These are phyloP conservation scores for Zoysia pacifica DNA, from an alignment of 176 grass and related monocot genomes.

Conservation along the genomic window DNA sequence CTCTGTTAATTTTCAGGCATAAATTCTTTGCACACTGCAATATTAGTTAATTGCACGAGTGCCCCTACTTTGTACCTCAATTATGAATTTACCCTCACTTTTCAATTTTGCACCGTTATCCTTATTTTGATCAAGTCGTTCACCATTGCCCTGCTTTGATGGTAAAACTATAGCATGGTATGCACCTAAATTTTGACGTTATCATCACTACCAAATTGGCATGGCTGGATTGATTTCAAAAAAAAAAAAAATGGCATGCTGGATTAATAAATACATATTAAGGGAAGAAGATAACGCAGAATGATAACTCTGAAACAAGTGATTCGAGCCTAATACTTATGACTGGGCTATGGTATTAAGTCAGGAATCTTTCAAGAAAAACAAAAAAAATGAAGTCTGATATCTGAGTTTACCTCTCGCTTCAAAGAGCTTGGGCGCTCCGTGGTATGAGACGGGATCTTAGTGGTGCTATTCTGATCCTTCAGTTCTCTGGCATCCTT, in stretches of 20 bases:
- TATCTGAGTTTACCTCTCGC: conserved; percentile 62
- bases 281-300: neutral
- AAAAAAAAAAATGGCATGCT: too few species aligned
- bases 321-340: neutral
- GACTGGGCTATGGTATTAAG: neutral
- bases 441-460: conserved; percentile 12
- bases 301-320: neutral
- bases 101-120: too few species aligned
- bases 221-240: too few species aligned
- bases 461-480: conserved; percentile 38
- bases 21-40: too few species aligned
- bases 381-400: neutral
- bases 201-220: too few species aligned
- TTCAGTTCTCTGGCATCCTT: conserved; percentile 56
- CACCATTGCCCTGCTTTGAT: too few species aligned
- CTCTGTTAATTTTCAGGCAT: neutral
- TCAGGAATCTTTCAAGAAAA: neutral
- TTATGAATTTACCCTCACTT: too few species aligned
- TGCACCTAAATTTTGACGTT: too few species aligned
- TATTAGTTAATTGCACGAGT: too few species aligned
- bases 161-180: too few species aligned
- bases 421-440: conserved; percentile 56
- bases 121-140: too few species aligned
- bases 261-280: neutral
- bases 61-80: too few species aligned